Percentiles rank a stretch among this genome's conserved stretches.
Evolutionary conservation across 768 basidiomycete genomes (phyloP).

Genomic region (Leccinellum luteum): DNA sequence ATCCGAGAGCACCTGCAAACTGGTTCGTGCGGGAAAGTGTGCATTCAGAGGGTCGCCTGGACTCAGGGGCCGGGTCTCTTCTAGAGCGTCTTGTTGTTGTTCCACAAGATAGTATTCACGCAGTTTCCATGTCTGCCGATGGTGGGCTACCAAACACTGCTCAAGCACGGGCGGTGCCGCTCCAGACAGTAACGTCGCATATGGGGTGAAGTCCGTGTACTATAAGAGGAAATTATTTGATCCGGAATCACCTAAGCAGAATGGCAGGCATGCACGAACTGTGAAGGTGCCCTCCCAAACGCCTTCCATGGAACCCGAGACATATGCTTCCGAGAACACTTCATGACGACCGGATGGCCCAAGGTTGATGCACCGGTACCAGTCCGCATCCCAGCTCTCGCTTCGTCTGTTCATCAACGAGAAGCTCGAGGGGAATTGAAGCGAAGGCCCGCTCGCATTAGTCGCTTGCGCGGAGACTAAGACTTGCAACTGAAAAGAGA

Average conservation of each 20-base stretch:
- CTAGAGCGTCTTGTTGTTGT: conserved; percentile 19
- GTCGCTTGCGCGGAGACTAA: conserved; percentile 3
- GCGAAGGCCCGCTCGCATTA: neutral
- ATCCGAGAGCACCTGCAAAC: conserved; percentile 45
- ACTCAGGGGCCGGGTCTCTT: conserved; percentile 37
- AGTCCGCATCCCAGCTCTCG: conserved; percentile 69
- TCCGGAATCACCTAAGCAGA: neutral
- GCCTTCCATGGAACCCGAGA: conserved; percentile 69
- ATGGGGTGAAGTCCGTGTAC: conserved; percentile 86
- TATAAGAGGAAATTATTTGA: conserved; percentile 27
- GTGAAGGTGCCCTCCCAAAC: conserved; percentile 81
- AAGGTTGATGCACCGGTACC: conserved; percentile 53
- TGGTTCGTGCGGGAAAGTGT: conserved; percentile 54
- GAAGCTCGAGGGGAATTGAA: conserved; percentile 15
- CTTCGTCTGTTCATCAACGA: conserved; percentile 27
- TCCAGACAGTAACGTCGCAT: conserved; percentile 72
- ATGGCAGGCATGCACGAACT: conserved; percentile 40
- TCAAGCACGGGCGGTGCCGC: conserved; percentile 64
- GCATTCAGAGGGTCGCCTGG: conserved; percentile 63
- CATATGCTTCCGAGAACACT: conserved; percentile 47
- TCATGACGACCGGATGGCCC: conserved; percentile 31
- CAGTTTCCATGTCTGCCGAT: conserved; percentile 89
- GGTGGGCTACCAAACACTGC: conserved; percentile 72
- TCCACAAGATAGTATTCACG: conserved; percentile 66
- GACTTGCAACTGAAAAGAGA: conserved; percentile 48